phyloP scores from a whole-genome alignment of 2,329 filamentous ascomycete genomes.

The Lachnellula subtilissima region DNA sequence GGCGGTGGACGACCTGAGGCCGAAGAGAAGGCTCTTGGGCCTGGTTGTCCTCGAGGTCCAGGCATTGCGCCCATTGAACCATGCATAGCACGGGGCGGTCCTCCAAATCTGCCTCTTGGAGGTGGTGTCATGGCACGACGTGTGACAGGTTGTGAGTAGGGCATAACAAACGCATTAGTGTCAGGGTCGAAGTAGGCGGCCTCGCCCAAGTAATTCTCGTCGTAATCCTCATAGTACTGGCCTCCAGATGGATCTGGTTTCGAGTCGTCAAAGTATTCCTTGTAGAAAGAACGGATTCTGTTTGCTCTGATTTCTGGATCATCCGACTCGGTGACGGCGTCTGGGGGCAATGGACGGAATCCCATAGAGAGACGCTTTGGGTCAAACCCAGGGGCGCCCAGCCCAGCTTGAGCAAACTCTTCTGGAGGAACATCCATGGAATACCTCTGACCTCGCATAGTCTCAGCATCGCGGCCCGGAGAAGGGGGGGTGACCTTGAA shows the following conservation, averaged over 20 bases:
- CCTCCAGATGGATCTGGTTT: slow-evolving; percentile 40
- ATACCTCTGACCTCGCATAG: slow-evolving; percentile 28
- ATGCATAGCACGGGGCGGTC: slow-evolving; percentile 36
- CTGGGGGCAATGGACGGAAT: slow-evolving; percentile 81
- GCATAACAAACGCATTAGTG: slow-evolving; percentile 58
- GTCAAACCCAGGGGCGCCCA: slow-evolving; percentile 52
- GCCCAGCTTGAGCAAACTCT: slow-evolving; percentile 35
- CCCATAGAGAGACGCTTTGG: slow-evolving; percentile 61
- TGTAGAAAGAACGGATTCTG: slow-evolving; percentile 97
- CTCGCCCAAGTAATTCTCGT: slow-evolving; percentile 64
- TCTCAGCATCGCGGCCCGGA: slow-evolving; percentile 32
- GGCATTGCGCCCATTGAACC: slow-evolving; percentile 46
- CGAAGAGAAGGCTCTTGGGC: slow-evolving; percentile 61
- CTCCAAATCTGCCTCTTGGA: slow-evolving; percentile 47
- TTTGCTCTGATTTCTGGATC: slow-evolving; percentile 94
- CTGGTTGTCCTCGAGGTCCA: slow-evolving; percentile 26
- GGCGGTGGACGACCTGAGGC: slow-evolving; percentile 41
- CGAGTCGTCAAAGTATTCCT: slow-evolving; percentile 95
- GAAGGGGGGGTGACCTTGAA: slow-evolving; percentile 42
- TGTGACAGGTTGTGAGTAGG: slow-evolving; percentile 78
- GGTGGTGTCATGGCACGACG: slow-evolving; percentile 96
- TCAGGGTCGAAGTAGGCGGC: slow-evolving; percentile 35
- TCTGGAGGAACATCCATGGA: slow-evolving; percentile 34
- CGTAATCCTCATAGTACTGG: slow-evolving; percentile 72
- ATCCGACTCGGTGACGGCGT: slow-evolving; percentile 72